Percentiles rank a stretch among this genome's conserved stretches.
Evolutionary conservation across 768 basidiomycete species (phyloP).

Genomic region (Russula virescens): DNA sequence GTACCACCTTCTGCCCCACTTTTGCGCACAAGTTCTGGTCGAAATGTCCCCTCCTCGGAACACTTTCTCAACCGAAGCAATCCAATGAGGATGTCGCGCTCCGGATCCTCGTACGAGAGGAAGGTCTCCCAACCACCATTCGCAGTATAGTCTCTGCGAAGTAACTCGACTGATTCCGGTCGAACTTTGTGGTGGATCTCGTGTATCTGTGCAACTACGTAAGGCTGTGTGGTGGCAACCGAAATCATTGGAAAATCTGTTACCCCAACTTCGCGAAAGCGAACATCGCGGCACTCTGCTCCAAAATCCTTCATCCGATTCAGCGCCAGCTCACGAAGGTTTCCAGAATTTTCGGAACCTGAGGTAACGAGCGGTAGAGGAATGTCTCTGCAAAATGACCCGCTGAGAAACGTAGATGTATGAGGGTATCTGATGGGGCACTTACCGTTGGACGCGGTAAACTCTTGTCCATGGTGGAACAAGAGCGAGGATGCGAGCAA

Average conservation of each 20-base stretch:
- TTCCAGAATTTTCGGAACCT: conserved; percentile 96
- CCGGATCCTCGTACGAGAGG: conserved; percentile 97
- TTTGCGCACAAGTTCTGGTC: conserved; percentile 75
- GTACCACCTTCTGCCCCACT: conserved; percentile 71
- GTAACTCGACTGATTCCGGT: conserved; percentile 90
- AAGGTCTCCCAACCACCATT: conserved; percentile 99
- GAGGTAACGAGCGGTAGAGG: conserved; percentile 94
- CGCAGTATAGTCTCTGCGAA: conserved; percentile 91
- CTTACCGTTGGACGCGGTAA: conserved; percentile 91
- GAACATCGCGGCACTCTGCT: conserved; percentile 93
- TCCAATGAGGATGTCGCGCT: conserved; percentile 92
- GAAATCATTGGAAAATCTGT: conserved; percentile 31
- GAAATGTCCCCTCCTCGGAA: conserved; percentile 94
- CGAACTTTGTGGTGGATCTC: conserved; percentile 98
- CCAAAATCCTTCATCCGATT: conserved; percentile 99
- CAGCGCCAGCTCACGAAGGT: conserved; percentile 90
- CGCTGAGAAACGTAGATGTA: neutral
- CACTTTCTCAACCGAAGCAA: conserved; percentile 89
- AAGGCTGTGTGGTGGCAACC: conserved; percentile 3
- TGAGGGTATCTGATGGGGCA: neutral
- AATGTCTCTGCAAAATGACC: conserved; percentile 65
- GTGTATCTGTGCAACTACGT: conserved; percentile 59
- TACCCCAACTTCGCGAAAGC: conserved; percentile 97
- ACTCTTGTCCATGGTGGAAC: conserved; percentile 99
- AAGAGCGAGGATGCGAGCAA: conserved; percentile 90